Base-by-base conservation (phyloP, 176 grass and related monocot genomes). In the Pontederia crassipes region DNA sequence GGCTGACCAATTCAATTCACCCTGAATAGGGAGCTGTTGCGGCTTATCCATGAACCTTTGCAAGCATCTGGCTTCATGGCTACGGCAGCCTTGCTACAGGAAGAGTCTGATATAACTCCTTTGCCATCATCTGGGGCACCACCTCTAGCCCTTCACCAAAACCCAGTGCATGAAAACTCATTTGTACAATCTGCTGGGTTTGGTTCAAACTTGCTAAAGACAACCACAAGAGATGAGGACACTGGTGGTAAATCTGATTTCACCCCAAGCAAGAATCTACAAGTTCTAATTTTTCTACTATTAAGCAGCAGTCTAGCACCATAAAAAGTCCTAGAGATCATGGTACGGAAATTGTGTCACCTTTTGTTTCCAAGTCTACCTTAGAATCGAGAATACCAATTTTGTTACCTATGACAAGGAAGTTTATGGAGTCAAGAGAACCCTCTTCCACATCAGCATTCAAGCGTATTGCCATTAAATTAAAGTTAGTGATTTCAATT, bases 21-120 rank as follows among this genome's bases (percentile, higher is more conserved):
- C 29, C 12, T 62, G 18, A 80, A 55, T 75, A 95, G 87, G 78
- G 93, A 98, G 74, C 74, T 98, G 70, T 80, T 98, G 70, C 84
- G 85, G 55, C 70, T 98, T 56, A 98, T 98, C 62, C 93, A 98
- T 76, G 93, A 92, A 61, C 93, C 91, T 81, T 81, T 98, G 17
- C 57, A 85, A 68, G 93, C 87, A 64, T 91, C 93, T 62, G 84
- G 93, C 54, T 79, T 98, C 53, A 72, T 65, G 78, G 74, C 81
- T 55, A 83, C 93, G 49, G 93, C 93, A 52, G 76, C 82, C 14
- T 77, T 78, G 76, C 75, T 98, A 35, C 85, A 91, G 46, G 91
- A 98, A 55, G 93, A 98, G 79, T 87, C 87, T 78, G 81, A 85
- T 27, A 75, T 98, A 76, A 65, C 74, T 49, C 81, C 84, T 74